Conservation (phyloP, 495 filamentous ascomycete species). For the Ramalina intermedia region DNA sequence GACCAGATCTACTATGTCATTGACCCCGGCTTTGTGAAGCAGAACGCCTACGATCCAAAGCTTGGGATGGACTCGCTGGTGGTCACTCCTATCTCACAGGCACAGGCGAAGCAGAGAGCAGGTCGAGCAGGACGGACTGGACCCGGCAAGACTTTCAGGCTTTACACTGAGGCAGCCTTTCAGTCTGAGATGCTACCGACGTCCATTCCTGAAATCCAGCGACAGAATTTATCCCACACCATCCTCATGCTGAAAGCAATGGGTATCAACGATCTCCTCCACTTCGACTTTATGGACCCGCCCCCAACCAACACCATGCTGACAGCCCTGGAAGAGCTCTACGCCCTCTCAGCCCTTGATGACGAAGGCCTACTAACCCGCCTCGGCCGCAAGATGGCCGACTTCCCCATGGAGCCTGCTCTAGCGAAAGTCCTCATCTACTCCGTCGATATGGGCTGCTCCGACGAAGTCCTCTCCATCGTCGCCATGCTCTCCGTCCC, state of each 20-base stretch:
- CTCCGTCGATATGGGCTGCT: conserved; percentile 74
- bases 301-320: conserved; percentile 97
- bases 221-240: conserved; percentile 84
- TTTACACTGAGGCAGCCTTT: conserved; percentile 93
- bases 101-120: conserved; percentile 88
- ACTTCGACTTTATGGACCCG: conserved; percentile 98
- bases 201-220: conserved; percentile 90
- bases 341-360: conserved; percentile 80
- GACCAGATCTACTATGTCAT: conserved; percentile 96
- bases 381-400: conserved; percentile 90
- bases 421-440: conserved; percentile 83
- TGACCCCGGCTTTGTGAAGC: conserved; percentile 95
- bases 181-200: conserved; percentile 96
- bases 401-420: conserved; percentile 87
- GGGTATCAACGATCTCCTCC: conserved; percentile 95
- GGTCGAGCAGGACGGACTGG: conserved; percentile 89
- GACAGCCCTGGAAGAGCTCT: conserved; percentile 87
- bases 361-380: conserved; percentile 93
- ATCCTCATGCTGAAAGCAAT: conserved; percentile 99
- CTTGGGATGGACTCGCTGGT: conserved; percentile 95
- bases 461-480: conserved; percentile 86
- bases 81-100: conserved; percentile 90
- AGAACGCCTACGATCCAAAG: conserved; percentile 93
- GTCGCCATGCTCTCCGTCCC: conserved; percentile 85
- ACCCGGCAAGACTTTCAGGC: conserved; percentile 87